Evolutionary conservation across 257 asterid species (phyloP).

Genomic region (Solanum raphanifolium): DNA sequence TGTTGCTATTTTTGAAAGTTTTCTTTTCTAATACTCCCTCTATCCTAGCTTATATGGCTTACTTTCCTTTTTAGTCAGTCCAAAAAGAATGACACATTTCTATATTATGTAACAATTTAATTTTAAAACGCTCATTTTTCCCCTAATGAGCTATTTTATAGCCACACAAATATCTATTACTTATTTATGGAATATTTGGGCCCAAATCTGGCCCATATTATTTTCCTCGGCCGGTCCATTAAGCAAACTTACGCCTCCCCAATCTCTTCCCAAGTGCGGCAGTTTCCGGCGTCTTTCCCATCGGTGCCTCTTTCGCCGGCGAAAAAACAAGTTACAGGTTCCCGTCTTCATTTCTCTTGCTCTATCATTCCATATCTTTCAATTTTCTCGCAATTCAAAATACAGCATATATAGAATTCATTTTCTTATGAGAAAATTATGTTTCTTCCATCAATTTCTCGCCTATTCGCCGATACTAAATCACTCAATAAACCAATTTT

Average conservation of each 20-base stretch:
- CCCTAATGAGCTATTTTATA: too few relatives aligned
- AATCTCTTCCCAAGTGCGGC: neutral
- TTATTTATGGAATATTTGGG: neutral
- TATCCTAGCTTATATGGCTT: too few relatives aligned
- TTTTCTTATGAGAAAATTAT: neutral
- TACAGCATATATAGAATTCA: neutral
- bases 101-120: too few relatives aligned
- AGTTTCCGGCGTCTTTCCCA: neutral
- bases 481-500: slow-evolving; percentile 9
- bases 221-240: neutral
- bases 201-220: neutral
- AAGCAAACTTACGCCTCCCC: neutral
- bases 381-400: neutral
- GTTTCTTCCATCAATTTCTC: slow-evolving; percentile 18
- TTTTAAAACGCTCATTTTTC: too few relatives aligned
- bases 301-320: neutral
- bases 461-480: slow-evolving; percentile 8
- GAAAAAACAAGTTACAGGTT: neutral
- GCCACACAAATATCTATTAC: too few relatives aligned
- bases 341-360: neutral
- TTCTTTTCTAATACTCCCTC: too few relatives aligned
- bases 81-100: too few relatives aligned
- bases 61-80: too few relatives aligned
- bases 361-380: neutral
- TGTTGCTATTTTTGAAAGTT: too few relatives aligned